Percentiles rank a stretch among this genome's conserved stretches.
Evolutionary conservation across 108 stramenopile genomes (phyloP).

Genomic region (Pseudonitzschia multiseries): DNA sequence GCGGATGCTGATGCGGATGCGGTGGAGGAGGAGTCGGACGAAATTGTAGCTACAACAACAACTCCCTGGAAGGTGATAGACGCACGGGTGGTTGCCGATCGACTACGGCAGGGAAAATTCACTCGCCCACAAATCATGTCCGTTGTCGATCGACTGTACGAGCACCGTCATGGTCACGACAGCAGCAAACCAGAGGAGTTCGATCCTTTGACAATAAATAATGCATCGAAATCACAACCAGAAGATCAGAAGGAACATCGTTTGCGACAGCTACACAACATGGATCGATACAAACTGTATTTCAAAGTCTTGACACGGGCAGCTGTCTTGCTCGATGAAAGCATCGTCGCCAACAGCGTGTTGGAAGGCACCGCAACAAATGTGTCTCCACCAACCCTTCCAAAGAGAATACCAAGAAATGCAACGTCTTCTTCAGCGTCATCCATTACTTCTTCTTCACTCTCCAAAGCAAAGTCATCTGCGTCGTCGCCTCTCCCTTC

Average conservation of each 20-base stretch:
- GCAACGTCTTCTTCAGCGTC: slow-evolving; percentile 16
- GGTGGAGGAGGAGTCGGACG: neutral
- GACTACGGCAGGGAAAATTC: slow-evolving; percentile 36
- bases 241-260: slow-evolving; percentile 22
- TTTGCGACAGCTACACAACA: neutral
- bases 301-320: slow-evolving; percentile 47
- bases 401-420: slow-evolving; percentile 4
- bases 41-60: no score
- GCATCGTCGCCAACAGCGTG: neutral
- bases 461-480: neutral
- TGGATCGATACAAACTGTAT: slow-evolving; percentile 8
- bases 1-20: no score
- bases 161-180: slow-evolving; percentile 34
- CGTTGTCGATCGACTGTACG: slow-evolving; percentile 56
- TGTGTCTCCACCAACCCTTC: neutral
- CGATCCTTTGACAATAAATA: slow-evolving; percentile 27
- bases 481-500: neutral
- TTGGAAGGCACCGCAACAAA: slow-evolving; percentile 12
- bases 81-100: slow-evolving; percentile 33
- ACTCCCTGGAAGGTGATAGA: neutral
- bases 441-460: slow-evolving; percentile 13
- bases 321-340: slow-evolving; percentile 24
- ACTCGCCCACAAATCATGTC: slow-evolving; percentile 39
- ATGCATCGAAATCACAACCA: neutral
- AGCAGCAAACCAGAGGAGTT: neutral